Evolutionary conservation across 148 eudicot genomes (phyloP), one percentile per base, ranked within the genome.

Genomic region (Vaccinium myrtillus): DNA sequence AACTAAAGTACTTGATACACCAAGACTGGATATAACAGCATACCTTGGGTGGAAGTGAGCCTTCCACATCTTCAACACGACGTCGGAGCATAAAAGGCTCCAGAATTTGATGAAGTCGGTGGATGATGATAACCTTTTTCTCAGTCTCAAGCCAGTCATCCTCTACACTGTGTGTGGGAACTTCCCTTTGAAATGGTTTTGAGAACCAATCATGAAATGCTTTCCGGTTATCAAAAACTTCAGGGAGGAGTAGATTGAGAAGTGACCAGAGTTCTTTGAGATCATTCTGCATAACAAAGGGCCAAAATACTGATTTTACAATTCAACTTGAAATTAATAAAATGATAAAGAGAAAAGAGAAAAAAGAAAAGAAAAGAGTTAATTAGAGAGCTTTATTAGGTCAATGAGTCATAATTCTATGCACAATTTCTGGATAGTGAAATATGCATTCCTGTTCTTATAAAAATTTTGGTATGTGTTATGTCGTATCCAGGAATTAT

Each of bases 111-210:
- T 97, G 99, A 84, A 97, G 98, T 71, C 99, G 89, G 87, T 97
- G 99, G 87, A 97, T 97, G 86, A 97, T 90, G 80, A 97, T 97
- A 79, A 97, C 98, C 87, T 97, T 97, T 86, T 97, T 97, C 86
- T 97, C 99, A 30, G 98, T 97, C 89, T 97, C 99, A 59, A 97
- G 98, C 99, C 99, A 97, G 87, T 97, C 99, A 89, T 97, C 99
- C 84, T 97, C 99, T 10, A 90, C 91, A 85, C 89, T 91, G 84
- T 95, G 98, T 15, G 94, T 8, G 69, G 93, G 93, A 43, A 81
- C 98, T 87, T 95, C 99, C 89, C 89, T 95, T 91, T 94, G 98
- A 89, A 97, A 97, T 27, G 98, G 98, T 90, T 95, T 93, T 8
- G 99, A 92, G 87, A 97, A 97, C 99, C 99, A 97, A 85, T 97